Conservation (phyloP, 495 filamentous ascomycete genomes). For the Durotheca rogersii region DNA sequence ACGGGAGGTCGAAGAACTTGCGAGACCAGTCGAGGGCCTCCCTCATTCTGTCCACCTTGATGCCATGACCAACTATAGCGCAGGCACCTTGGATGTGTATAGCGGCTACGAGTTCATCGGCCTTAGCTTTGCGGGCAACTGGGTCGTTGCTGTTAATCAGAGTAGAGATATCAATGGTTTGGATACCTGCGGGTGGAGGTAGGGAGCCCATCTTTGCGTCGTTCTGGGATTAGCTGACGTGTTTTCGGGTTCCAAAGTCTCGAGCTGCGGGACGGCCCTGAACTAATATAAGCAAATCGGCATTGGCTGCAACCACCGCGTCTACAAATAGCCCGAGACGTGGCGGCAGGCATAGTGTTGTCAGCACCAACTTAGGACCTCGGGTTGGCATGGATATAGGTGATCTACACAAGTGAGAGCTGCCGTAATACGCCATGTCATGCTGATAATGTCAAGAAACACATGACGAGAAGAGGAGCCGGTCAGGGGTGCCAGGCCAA, state of each 20-base stretch:
- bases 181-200: background rate
- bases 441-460: background rate
- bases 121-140: background rate
- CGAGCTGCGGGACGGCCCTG: background rate
- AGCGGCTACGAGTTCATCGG: background rate
- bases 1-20: conserved; percentile 34
- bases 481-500: too few relatives aligned
- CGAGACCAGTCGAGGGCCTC: conserved; percentile 55
- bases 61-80: background rate
- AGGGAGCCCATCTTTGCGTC: background rate
- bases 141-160: background rate
- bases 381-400: background rate
- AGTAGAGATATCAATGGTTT: background rate
- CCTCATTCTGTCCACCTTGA: background rate
- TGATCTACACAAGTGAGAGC: background rate
- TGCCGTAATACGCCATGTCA: background rate
- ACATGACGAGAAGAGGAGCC: background rate
- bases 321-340: background rate
- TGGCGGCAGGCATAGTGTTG: too few relatives aligned
- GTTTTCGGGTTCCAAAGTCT: background rate
- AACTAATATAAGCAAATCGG: background rate
- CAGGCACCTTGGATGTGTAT: background rate
- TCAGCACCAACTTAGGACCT: too few relatives aligned
- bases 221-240: background rate
- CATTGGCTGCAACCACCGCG: background rate